phyloP scores from a whole-genome alignment of 768 basidiomycete species.

The Boletus reticulatus region DNA sequence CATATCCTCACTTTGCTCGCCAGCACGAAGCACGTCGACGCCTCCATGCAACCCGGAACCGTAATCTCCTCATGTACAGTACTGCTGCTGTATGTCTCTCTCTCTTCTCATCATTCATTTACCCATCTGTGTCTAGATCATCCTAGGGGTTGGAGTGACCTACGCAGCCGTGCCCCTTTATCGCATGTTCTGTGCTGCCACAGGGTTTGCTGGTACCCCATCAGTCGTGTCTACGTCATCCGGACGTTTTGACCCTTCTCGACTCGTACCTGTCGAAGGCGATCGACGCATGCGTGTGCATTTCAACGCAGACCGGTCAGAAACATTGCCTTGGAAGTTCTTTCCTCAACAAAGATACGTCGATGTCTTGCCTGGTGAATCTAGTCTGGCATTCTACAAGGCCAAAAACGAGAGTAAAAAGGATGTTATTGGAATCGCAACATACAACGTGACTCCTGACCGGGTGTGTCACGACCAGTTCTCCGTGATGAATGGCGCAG shows the following conservation, averaged over 20 bases:
- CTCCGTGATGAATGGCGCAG: background rate
- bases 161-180: conserved; percentile 98
- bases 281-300: conserved; percentile 85
- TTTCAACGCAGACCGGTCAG: conserved; percentile 92
- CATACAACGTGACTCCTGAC: conserved; percentile 98
- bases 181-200: conserved; percentile 96
- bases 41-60: conserved; percentile 59
- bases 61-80: conserved; percentile 79
- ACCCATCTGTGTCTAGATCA: conserved; percentile 53
- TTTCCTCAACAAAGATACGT: conserved; percentile 89
- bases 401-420: conserved; percentile 82
- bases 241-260: conserved; percentile 78
- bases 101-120: conserved; percentile 1
- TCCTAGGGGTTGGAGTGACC: conserved; percentile 78
- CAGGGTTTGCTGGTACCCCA: conserved; percentile 95
- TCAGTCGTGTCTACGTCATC: conserved; percentile 63
- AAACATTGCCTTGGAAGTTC: conserved; percentile 91
- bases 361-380: conserved; percentile 91
- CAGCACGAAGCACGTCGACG: conserved; percentile 35
- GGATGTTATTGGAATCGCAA: conserved; percentile 97
- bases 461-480: conserved; percentile 53
- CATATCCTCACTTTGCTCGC: conserved; percentile 8
- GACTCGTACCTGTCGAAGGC: conserved; percentile 71
- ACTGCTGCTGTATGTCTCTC: conserved; percentile 64
- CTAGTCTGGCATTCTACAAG: conserved; percentile 93